Percentiles rank a stretch among this genome's conserved stretches.
Conservation (phyloP, 2,329 filamentous ascomycete genomes). For the Aspergillus terreus region DNA sequence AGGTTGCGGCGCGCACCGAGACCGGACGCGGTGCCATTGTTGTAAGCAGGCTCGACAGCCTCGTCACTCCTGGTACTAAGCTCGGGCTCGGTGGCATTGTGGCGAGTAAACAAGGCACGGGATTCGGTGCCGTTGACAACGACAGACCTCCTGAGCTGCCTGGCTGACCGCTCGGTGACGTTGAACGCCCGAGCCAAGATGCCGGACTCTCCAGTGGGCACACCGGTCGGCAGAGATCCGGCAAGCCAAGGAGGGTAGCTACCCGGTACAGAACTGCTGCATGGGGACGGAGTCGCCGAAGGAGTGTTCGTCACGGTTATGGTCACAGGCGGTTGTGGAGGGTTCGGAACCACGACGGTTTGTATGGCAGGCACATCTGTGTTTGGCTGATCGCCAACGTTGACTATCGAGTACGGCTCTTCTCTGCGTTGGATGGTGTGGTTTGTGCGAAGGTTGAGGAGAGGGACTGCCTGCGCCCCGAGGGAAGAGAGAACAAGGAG, state of each 20-base stretch:
- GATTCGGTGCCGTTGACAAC: constrained; percentile 7
- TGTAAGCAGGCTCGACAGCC: not conserved
- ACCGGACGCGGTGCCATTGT: not conserved
- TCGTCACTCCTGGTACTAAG: constrained; percentile 2
- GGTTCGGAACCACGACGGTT: constrained; percentile 13
- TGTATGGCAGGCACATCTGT: constrained; percentile 15
- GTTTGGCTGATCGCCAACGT: constrained; percentile 24
- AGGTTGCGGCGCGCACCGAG: not conserved
- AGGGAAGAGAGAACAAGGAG: constrained; percentile 27
- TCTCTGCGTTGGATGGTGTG: constrained; percentile 24
- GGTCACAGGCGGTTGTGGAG: constrained; percentile 20
- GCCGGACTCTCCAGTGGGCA: not conserved
- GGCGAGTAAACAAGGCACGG: not conserved
- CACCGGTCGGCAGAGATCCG: constrained; percentile 1
- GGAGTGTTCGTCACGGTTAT: constrained; percentile 19
- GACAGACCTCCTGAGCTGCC: constrained; percentile 2
- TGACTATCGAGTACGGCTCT: constrained; percentile 28
- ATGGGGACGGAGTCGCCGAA: constrained; percentile 21
- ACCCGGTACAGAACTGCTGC: constrained; percentile 11
- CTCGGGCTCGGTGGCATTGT: not conserved
- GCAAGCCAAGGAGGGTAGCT: constrained; percentile 1
- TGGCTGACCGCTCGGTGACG: not conserved
- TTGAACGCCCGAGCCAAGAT: constrained; percentile 6
- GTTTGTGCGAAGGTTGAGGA: constrained; percentile 17
- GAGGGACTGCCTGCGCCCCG: constrained; percentile 25